Percentiles rank a stretch among this genome's conserved stretches.
phyloP scores from a whole-genome alignment of 2,329 filamentous ascomycete genomes.

The Colletotrichum sp. region DNA sequence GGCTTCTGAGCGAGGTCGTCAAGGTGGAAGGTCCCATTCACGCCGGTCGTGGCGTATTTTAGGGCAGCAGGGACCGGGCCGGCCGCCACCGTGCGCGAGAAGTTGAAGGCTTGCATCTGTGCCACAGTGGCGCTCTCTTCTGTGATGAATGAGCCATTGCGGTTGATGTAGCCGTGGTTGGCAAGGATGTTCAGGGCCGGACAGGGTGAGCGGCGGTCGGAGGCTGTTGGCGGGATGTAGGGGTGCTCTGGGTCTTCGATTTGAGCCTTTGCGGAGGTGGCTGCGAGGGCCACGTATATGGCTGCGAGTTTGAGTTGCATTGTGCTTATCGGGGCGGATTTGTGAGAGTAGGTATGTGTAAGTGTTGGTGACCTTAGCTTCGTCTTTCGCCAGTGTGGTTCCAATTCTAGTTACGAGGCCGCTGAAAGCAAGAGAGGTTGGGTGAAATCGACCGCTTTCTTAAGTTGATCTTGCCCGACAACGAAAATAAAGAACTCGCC shows the following conservation, averaged over 20 bases:
- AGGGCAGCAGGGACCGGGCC: background rate
- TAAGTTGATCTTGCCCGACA: background rate
- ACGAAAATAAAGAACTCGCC: background rate
- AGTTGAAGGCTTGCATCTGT: constrained; percentile 1
- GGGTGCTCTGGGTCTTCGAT: background rate
- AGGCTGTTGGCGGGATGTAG: background rate
- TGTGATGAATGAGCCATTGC: background rate
- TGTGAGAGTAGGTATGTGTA: background rate
- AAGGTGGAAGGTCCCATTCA: background rate
- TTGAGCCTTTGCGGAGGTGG: background rate
- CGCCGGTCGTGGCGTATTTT: background rate
- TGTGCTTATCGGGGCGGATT: background rate
- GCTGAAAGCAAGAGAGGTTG: too few species aligned
- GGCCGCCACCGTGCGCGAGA: background rate
- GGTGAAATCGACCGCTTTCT: too few species aligned
- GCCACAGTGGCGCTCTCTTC: background rate
- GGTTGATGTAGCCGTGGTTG: constrained; percentile 4
- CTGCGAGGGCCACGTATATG: background rate
- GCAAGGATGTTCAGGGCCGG: background rate
- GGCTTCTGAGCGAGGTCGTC: constrained; percentile 8
- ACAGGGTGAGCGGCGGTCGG: background rate
- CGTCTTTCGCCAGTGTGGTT: too few species aligned
- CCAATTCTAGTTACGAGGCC: too few species aligned
- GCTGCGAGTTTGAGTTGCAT: background rate
- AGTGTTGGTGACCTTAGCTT: background rate